These are phyloP conservation scores for Sporothrix pseudoabietina DNA, from an alignment of 2,329 filamentous ascomycete species.

Conservation along the genomic window DNA sequence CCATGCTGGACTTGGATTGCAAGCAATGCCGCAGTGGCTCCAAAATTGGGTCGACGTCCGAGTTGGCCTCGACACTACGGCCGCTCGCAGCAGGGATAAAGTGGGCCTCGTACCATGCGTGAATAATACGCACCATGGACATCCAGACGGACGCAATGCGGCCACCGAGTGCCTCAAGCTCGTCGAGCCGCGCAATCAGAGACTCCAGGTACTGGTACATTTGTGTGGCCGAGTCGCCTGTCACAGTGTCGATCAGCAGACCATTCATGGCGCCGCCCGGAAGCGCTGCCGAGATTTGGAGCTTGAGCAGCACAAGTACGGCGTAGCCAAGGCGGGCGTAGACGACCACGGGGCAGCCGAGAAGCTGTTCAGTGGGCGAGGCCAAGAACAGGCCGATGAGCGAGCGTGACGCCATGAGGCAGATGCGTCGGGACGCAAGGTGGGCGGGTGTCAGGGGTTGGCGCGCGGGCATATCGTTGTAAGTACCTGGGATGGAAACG, in stretches of 20 bases:
- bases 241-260: slow-evolving; percentile 21
- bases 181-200: slow-evolving; percentile 10
- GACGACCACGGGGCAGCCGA: slow-evolving; percentile 22
- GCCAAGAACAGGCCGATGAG: slow-evolving; percentile 30
- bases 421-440: slow-evolving; percentile 23
- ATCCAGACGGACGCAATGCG: slow-evolving; percentile 28
- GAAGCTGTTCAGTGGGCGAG: slow-evolving; percentile 27
- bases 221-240: slow-evolving; percentile 26
- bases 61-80: background rate
- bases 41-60: slow-evolving; percentile 18
- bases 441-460: slow-evolving; percentile 18
- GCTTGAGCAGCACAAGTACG: slow-evolving; percentile 31
- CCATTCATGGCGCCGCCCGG: slow-evolving; percentile 30
- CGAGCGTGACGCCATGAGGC: slow-evolving; percentile 27
- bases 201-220: slow-evolving; percentile 27
- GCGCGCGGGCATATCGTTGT: background rate
- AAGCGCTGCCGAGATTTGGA: slow-evolving; percentile 29
- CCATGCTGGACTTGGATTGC: background rate
- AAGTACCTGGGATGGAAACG: slow-evolving; percentile 14
- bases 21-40: slow-evolving; percentile 27
- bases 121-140: slow-evolving; percentile 17
- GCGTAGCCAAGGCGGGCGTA: slow-evolving; percentile 32
- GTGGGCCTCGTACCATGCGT: slow-evolving; percentile 28
- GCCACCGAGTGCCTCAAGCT: slow-evolving; percentile 10
- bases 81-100: slow-evolving; percentile 22